phyloP scores from a whole-genome alignment of 2,329 filamentous ascomycete genomes.

The Microascus cirrosus region DNA sequence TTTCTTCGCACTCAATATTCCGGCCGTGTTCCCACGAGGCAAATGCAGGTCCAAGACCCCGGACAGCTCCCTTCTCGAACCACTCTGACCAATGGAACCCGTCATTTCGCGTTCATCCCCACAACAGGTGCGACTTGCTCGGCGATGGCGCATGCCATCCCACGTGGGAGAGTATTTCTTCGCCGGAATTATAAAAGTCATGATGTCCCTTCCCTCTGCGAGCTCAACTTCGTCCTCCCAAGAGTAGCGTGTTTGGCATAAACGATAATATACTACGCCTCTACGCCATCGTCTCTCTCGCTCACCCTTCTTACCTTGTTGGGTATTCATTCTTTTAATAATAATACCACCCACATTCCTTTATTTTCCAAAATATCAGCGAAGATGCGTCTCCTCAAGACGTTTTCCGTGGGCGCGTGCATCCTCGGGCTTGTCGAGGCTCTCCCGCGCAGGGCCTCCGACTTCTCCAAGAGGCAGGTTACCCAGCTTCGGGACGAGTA shows the following conservation, averaged over 20 bases:
- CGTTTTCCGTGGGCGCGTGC: constrained; percentile 9
- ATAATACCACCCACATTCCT: constrained; percentile 5
- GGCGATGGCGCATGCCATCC: too few relatives aligned
- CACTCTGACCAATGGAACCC: background rate
- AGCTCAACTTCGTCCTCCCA: too few relatives aligned
- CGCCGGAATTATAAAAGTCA: too few relatives aligned
- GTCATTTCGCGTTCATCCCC: too few relatives aligned
- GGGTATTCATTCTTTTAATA: constrained; percentile 7
- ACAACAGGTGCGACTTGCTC: too few relatives aligned
- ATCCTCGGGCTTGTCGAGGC: constrained; percentile 10
- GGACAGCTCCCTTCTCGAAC: background rate
- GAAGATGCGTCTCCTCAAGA: constrained; percentile 10
- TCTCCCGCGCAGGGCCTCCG: constrained; percentile 8
- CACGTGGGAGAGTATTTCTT: too few relatives aligned
- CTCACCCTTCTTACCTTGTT: background rate
- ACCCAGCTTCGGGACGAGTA: constrained; percentile 15
- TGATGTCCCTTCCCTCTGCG: too few relatives aligned
- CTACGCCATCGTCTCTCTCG: too few relatives aligned
- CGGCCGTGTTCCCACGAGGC: background rate
- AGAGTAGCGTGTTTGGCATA: too few relatives aligned
- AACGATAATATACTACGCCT: background rate
- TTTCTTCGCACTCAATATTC: background rate
- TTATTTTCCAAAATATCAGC: background rate
- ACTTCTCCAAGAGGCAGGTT: constrained; percentile 12
- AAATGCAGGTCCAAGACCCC: background rate